Conservation (phyloP, 257 asterid species). For the Thymus quinquecostatus region DNA sequence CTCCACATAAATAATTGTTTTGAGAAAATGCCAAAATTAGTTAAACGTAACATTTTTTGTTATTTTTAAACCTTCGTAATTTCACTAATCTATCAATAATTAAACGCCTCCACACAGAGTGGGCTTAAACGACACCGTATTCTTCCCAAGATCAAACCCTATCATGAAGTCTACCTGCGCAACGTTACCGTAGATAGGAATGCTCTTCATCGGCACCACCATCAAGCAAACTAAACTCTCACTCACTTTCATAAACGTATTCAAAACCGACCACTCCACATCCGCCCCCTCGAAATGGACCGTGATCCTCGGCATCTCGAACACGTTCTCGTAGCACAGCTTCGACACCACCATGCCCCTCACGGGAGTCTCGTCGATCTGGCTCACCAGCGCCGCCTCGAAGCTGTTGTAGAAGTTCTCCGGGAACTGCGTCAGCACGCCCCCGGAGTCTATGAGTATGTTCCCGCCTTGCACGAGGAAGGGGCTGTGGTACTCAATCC, state of each 20-base stretch:
- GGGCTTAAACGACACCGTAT: not conserved
- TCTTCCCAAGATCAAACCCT: not conserved
- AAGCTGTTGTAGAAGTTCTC: slow-evolving; percentile 14
- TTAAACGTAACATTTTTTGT: too few relatives aligned
- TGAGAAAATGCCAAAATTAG: too few relatives aligned
- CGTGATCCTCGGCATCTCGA: slow-evolving; percentile 40
- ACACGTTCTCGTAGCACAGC: slow-evolving; percentile 17
- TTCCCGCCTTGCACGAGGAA: slow-evolving; percentile 33
- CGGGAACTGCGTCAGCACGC: slow-evolving; percentile 53
- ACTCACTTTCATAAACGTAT: not conserved
- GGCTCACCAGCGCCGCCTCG: slow-evolving; percentile 13
- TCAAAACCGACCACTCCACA: slow-evolving; percentile 38
- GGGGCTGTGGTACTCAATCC: not conserved
- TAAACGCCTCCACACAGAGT: not conserved
- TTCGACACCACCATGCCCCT: not conserved
- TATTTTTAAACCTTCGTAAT: too few relatives aligned
- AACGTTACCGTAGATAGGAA: not conserved
- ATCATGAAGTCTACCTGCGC: not conserved
- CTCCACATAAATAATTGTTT: too few relatives aligned
- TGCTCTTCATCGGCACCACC: not conserved
- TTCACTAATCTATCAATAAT: too few relatives aligned
- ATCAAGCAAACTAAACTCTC: not conserved
- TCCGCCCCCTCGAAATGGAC: slow-evolving; percentile 62
- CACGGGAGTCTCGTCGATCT: not conserved
- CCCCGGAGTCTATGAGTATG: slow-evolving; percentile 64